Conservation (phyloP, 352 stramenopile genomes). For the Globisporangium orthogonon region DNA sequence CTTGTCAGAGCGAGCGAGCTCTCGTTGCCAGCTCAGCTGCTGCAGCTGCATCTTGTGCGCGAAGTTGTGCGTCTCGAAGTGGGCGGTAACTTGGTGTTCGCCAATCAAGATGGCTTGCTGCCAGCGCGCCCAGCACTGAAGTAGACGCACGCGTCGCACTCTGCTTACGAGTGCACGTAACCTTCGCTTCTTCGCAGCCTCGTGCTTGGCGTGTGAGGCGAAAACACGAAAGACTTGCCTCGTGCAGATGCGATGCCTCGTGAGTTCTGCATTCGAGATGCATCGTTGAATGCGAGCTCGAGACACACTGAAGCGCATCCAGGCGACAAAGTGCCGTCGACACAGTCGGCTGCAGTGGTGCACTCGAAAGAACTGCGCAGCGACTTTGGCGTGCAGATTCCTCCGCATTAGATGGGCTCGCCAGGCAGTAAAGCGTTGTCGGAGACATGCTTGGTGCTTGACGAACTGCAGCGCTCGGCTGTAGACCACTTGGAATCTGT, state of each 20-base stretch:
- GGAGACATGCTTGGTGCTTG: slow-evolving; percentile 13
- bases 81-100: not conserved
- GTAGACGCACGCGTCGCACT: slow-evolving; percentile 9
- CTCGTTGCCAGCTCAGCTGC: slow-evolving; percentile 2
- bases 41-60: not conserved
- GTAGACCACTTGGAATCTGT: slow-evolving; percentile 17
- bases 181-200: slow-evolving; percentile 13
- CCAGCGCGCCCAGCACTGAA: slow-evolving; percentile 19
- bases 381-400: slow-evolving; percentile 14
- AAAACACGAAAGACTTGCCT: slow-evolving; percentile 9
- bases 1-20: slow-evolving; percentile 7
- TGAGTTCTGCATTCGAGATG: not conserved
- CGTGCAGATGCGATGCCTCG: not conserved
- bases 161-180: slow-evolving; percentile 15
- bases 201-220: slow-evolving; percentile 2
- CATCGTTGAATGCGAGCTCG: not conserved
- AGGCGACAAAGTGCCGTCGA: slow-evolving; percentile 14
- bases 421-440: slow-evolving; percentile 14
- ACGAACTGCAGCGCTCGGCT: slow-evolving; percentile 6
- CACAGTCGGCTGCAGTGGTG: slow-evolving; percentile 6
- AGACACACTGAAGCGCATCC: slow-evolving; percentile 9
- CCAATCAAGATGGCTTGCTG: slow-evolving; percentile 1
- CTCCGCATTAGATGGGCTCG: slow-evolving; percentile 9
- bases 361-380: slow-evolving; percentile 16
- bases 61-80: not conserved